Evolutionary conservation across 2,329 filamentous ascomycete genomes (phyloP).

Genomic region (Phialemonium atrogriseum): DNA sequence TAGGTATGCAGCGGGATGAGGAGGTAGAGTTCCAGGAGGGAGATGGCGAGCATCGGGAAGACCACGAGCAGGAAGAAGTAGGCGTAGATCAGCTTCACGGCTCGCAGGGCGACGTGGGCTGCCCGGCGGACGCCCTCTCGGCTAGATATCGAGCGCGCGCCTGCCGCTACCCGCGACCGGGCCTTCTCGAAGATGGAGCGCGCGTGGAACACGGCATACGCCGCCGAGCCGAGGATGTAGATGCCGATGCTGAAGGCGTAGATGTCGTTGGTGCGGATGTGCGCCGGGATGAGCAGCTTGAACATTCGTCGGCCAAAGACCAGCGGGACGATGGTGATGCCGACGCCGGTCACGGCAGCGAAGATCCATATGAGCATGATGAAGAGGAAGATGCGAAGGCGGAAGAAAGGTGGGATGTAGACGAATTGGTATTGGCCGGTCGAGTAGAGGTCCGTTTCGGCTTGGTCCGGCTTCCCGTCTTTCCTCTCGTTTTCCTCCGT

Average conservation of each 20-base stretch:
- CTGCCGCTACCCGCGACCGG: constrained; percentile 20
- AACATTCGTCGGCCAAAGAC: constrained; percentile 77
- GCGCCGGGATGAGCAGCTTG: constrained; percentile 59
- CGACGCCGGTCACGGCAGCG: constrained; percentile 77
- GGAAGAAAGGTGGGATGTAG: constrained; percentile 81
- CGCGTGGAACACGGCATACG: constrained; percentile 53
- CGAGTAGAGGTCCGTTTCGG: constrained; percentile 40
- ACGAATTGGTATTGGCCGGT: constrained; percentile 60
- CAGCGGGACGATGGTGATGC: constrained; percentile 78
- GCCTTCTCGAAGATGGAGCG: constrained; percentile 26
- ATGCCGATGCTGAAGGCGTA: constrained; percentile 92
- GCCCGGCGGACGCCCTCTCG: constrained; percentile 21
- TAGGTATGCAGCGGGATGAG: constrained; percentile 82
- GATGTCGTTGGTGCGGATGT: constrained; percentile 80
- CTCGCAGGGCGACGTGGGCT: constrained; percentile 20
- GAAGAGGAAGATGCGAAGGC: constrained; percentile 71
- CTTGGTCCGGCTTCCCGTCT: constrained; percentile 53
- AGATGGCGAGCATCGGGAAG: constrained; percentile 71
- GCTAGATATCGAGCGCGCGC: constrained; percentile 18
- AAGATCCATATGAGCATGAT: constrained; percentile 90
- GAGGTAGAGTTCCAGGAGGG: constrained; percentile 80
- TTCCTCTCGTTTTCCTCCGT: constrained; percentile 56
- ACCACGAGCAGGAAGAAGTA: constrained; percentile 68
- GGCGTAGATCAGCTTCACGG: constrained; percentile 57
- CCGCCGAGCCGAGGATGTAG: constrained; percentile 63